Evolutionary conservation across 148 eudicot species (phyloP).

Genomic region (Pouteria glomerata): DNA sequence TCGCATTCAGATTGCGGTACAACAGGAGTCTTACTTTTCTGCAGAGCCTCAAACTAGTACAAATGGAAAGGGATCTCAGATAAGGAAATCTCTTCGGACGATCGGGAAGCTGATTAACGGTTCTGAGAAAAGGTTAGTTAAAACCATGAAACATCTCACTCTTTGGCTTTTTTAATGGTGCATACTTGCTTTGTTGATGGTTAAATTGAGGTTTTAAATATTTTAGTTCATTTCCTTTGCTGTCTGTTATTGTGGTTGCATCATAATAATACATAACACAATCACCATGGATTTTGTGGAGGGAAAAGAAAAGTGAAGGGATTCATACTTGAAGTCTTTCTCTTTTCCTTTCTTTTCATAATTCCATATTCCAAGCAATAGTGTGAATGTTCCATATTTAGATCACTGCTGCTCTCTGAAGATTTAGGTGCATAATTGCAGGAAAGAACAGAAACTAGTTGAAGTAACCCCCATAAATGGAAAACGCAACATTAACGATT

Average conservation of each 20-base stretch:
- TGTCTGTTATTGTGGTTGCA: too few species aligned
- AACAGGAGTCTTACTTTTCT: constrained; percentile 10
- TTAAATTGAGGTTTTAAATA: not conserved
- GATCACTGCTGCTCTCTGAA: not conserved
- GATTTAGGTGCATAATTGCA: constrained; percentile 16
- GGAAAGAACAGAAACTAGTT: constrained; percentile 43
- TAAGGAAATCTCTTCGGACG: constrained; percentile 70
- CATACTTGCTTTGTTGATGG: not conserved
- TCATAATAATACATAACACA: too few species aligned
- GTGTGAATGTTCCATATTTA: not conserved
- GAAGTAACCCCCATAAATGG: constrained; percentile 35
- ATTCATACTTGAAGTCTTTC: too few species aligned
- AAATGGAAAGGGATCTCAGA: constrained; percentile 66
- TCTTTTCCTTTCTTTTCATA: too few species aligned
- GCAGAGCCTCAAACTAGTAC: constrained; percentile 28
- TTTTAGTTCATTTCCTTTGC: too few species aligned
- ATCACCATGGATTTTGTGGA: too few species aligned
- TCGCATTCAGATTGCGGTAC: constrained; percentile 11
- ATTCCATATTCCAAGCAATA: too few species aligned
- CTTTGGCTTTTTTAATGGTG: not conserved
- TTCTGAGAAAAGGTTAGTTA: constrained; percentile 71
- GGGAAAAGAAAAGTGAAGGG: too few species aligned
- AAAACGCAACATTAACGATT: constrained; percentile 14
- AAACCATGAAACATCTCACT: not conserved
- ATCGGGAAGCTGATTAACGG: constrained; percentile 85